These are phyloP conservation scores for Aspergillus panamensis DNA, from an alignment of 495 filamentous ascomycete genomes.

Conservation along the genomic window DNA sequence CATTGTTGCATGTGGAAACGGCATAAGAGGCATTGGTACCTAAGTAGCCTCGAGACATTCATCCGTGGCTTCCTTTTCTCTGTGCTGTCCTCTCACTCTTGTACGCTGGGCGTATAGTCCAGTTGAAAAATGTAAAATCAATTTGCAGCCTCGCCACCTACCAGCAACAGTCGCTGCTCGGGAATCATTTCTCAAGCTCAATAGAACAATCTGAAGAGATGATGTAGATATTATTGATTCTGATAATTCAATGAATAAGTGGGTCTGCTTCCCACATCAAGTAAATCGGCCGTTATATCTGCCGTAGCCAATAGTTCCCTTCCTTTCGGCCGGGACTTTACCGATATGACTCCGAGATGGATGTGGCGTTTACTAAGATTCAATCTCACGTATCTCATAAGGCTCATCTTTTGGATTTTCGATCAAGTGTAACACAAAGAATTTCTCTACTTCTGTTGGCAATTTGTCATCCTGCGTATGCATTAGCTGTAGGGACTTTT, in stretches of 20 bases:
- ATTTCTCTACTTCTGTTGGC: neutral
- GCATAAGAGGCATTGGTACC: neutral
- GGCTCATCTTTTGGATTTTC: neutral
- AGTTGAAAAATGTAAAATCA: too few species aligned
- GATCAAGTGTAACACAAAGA: neutral
- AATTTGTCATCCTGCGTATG: neutral
- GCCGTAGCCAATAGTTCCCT: neutral
- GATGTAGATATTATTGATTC: neutral
- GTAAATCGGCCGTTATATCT: neutral
- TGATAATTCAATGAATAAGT: neutral
- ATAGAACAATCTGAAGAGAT: neutral
- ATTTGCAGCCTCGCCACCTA: too few species aligned
- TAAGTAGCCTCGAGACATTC: too few species aligned
- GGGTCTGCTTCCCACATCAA: neutral
- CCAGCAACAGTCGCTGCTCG: too few species aligned
- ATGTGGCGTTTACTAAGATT: neutral
- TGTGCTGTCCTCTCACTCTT: too few species aligned
- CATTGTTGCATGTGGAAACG: neutral
- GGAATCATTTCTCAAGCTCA: too few species aligned
- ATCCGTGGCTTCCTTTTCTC: too few species aligned
- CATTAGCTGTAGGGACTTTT: neutral
- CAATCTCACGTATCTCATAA: neutral
- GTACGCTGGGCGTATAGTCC: too few species aligned
- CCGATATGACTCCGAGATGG: neutral
- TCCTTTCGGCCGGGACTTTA: neutral